Conservation (phyloP, 192 early-diverging fungal species). For the Rhizophagus sp. region DNA sequence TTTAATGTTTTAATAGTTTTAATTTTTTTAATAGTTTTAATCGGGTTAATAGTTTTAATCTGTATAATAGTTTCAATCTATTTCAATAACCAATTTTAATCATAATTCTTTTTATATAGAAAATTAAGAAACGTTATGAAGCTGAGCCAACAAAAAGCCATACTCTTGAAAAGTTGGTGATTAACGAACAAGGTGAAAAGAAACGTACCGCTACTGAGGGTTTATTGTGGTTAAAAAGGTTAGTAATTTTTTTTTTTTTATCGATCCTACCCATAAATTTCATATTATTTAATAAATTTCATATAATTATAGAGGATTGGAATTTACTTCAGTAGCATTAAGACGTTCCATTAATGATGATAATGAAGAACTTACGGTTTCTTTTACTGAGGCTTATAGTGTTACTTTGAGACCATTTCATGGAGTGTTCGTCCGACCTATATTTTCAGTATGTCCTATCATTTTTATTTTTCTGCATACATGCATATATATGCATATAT, state of each 20-base stretch:
- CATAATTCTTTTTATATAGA: slow-evolving; percentile 46
- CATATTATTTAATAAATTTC: not conserved
- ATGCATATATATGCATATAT: not conserved
- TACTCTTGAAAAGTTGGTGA: slow-evolving; percentile 84
- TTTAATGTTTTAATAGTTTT: not conserved
- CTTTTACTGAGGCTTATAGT: slow-evolving; percentile 75
- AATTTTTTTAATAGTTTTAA: not conserved
- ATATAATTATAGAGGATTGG: slow-evolving; percentile 59
- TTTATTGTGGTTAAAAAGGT: slow-evolving; percentile 81
- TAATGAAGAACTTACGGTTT: slow-evolving; percentile 63
- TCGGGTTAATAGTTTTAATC: slow-evolving; percentile 4
- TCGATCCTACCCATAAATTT: not conserved
- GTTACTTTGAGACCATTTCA: slow-evolving; percentile 71
- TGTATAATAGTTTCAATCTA: slow-evolving; percentile 2
- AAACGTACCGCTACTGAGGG: slow-evolving; percentile 88
- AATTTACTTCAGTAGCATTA: slow-evolving; percentile 73
- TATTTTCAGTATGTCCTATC: slow-evolving; percentile 58
- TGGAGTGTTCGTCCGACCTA: slow-evolving; percentile 63
- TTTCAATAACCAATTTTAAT: not conserved
- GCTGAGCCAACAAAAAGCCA: slow-evolving; percentile 64
- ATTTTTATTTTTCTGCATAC: not conserved
- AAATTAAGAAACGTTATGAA: slow-evolving; percentile 76
- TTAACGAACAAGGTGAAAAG: slow-evolving; percentile 73
- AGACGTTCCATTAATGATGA: slow-evolving; percentile 56
- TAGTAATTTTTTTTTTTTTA: not conserved